Evolutionary conservation across 805 yeast species (phyloP), one percentile per base, ranked within the genome.

Genomic region (Metschnikowia kofuensis): DNA sequence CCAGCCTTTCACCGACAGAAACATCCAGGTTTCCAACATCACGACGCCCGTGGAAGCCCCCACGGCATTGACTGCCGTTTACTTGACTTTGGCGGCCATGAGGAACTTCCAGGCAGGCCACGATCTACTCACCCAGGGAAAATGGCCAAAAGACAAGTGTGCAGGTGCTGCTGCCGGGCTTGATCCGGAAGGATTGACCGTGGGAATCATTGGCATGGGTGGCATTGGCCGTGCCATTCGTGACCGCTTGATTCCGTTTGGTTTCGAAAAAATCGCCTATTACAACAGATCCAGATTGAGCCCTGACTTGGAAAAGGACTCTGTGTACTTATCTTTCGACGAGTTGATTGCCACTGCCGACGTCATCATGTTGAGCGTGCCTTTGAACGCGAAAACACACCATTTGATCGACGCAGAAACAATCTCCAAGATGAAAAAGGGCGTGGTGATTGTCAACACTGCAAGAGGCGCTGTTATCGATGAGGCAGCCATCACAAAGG

Each of bases 401-500:
- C 96, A 90, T 64, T 72, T 82, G 40, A 75, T 90, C 63, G 77
- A 85, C 66, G 76, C 71, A 41, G 83, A 76, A 11, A 72, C 83
- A 1, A 76, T 90, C 47, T 61, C 68, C 26, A 79, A 84, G 66
- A 83, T 87, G 87, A 90, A 90, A 66, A 80, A 82, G 49, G 94
- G 90, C 37, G 90, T 84, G 32, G 81, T 87, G 13, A 69, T 84
- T 28, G 83, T 89, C 37, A 90, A 90, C 69, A 89, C 96, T 11
- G 94, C 96, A 6, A 79, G 97, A 61, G 97, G 97, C 15, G 85
- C 92, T 2, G 82, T 90, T 38, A 78, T 85, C 55, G 85, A 87
- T 63, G 91, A 87, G 64, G 46, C 62, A 2, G 84, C 84, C 6
- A 63, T 87, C 48, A 72, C 79, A 7, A 70, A 72, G 16, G 79